These are phyloP conservation scores for carrot (Daucus carota) DNA, from an alignment of 129 eudicot species.

Conservation along the genomic window DNA sequence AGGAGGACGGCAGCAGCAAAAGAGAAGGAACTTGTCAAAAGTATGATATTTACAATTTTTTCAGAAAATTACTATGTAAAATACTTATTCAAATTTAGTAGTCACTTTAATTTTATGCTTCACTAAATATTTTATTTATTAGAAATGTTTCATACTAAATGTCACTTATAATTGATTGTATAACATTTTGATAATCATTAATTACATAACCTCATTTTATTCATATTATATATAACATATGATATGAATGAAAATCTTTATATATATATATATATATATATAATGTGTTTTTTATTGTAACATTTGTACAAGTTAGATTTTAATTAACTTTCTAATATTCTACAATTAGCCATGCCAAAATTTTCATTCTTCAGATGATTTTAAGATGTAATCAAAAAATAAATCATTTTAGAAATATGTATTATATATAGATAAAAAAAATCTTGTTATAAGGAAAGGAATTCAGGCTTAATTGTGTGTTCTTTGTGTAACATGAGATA, in stretches of 20 bases:
- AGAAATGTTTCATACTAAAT: too few relatives aligned
- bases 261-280: too few relatives aligned
- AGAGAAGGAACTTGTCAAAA: constrained; percentile 86
- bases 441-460: neutral
- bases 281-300: neutral
- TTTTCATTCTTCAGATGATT: neutral
- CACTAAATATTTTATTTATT: neutral
- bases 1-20: constrained; percentile 86
- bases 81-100: neutral
- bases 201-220: too few relatives aligned
- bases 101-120: too few relatives aligned
- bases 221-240: too few relatives aligned
- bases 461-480: neutral
- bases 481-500: too few relatives aligned
- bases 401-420: neutral
- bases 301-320: neutral
- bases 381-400: neutral
- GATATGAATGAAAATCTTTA: too few relatives aligned
- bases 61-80: neutral
- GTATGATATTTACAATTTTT: constrained; percentile 28
- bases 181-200: too few relatives aligned
- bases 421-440: too few relatives aligned
- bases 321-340: neutral
- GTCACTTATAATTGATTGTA: too few relatives aligned
- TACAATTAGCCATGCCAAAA: neutral